These are phyloP conservation scores for Postia placenta DNA, from an alignment of 768 basidiomycete species.

Conservation along the genomic window DNA sequence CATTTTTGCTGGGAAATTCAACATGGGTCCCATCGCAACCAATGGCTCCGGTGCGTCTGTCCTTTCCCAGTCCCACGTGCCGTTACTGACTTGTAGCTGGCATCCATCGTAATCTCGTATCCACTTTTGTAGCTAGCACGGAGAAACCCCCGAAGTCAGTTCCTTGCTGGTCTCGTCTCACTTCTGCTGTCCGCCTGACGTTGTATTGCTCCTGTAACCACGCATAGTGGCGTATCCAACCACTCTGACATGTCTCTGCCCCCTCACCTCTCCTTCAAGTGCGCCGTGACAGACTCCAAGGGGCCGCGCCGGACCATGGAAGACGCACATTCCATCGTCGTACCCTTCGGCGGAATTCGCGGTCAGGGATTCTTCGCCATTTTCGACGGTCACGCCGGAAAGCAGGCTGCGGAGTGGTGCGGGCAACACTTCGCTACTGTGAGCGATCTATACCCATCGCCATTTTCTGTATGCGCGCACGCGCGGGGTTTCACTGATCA, in stretches of 20 bases:
- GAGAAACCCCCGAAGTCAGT: not conserved
- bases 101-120: not conserved
- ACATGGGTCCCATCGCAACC: constrained; percentile 9
- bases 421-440: constrained; percentile 94
- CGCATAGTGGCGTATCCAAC: not conserved
- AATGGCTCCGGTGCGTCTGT: constrained; percentile 7
- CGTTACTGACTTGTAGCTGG: not conserved
- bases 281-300: constrained; percentile 74
- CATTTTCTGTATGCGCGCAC: not conserved
- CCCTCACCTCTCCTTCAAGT: constrained; percentile 28
- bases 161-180: not conserved
- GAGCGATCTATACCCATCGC: constrained; percentile 21
- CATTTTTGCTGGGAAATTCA: not conserved
- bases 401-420: constrained; percentile 99
- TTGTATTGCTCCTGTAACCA: not conserved
- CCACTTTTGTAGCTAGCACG: not conserved
- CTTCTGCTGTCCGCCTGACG: not conserved
- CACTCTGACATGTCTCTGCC: constrained; percentile 9
- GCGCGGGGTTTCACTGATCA: not conserved
- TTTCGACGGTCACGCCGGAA: constrained; percentile 98
- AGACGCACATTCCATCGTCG: constrained; percentile 93
- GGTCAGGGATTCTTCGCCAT: constrained; percentile 99
- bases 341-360: constrained; percentile 84
- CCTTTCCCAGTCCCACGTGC: not conserved
- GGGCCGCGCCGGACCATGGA: constrained; percentile 93